These are phyloP conservation scores for Cyphellophora europaea DNA, from an alignment of 2,329 filamentous ascomycete species.

Conservation along the genomic window DNA sequence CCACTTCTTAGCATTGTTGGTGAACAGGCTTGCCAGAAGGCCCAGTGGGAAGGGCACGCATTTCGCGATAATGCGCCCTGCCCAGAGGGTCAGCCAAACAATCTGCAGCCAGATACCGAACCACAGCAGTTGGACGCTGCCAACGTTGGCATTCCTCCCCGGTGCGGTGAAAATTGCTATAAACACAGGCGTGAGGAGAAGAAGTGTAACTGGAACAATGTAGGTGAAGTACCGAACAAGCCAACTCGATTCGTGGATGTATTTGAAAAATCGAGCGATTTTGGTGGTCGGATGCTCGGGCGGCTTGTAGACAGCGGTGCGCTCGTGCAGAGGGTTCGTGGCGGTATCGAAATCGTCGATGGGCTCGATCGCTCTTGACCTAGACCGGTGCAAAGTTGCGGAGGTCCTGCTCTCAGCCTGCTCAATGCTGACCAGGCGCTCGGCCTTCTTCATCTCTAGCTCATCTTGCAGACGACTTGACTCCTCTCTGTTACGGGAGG, in stretches of 20 bases:
- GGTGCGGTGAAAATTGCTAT: slow-evolving; percentile 46
- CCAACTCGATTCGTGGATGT: slow-evolving; percentile 55
- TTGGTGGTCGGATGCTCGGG: slow-evolving; percentile 53
- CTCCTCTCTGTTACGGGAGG: slow-evolving; percentile 50
- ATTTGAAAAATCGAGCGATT: slow-evolving; percentile 56
- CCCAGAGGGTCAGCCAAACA: slow-evolving; percentile 86
- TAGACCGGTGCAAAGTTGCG: slow-evolving; percentile 40
- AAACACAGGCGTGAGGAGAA: slow-evolving; percentile 60
- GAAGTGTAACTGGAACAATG: slow-evolving; percentile 53
- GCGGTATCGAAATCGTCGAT: slow-evolving; percentile 59
- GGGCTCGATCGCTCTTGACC: slow-evolving; percentile 46
- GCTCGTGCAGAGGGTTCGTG: slow-evolving; percentile 61
- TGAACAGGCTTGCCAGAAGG: slow-evolving; percentile 62
- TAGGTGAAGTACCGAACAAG: slow-evolving; percentile 63
- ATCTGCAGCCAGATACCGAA: slow-evolving; percentile 94
- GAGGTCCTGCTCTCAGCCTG: slow-evolving; percentile 20
- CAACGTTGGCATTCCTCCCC: slow-evolving; percentile 54
- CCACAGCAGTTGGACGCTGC: slow-evolving; percentile 74
- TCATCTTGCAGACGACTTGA: slow-evolving; percentile 56
- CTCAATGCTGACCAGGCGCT: slow-evolving; percentile 46
- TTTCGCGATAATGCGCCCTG: slow-evolving; percentile 57
- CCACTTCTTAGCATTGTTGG: slow-evolving; percentile 89
- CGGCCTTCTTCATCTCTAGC: slow-evolving; percentile 54
- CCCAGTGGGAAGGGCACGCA: slow-evolving; percentile 53
- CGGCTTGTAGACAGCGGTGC: slow-evolving; percentile 55